Base-by-base conservation (phyloP, 345 rosid genomes). In the Cardamine resedifolia region DNA sequence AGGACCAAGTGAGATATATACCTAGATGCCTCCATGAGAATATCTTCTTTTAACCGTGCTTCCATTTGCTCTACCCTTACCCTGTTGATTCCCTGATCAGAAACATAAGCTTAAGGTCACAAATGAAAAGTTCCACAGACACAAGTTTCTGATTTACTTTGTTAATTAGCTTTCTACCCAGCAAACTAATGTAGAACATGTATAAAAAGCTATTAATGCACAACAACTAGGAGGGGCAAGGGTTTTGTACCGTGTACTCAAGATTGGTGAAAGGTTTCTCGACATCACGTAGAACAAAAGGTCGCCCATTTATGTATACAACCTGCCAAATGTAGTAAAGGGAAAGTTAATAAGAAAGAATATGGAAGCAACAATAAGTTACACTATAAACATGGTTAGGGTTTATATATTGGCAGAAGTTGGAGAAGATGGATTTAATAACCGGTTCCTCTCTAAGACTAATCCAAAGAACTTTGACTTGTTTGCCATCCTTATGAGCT, bases 401-500 rank as follows among this genome's bases (percentile, higher is more conserved):
- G 34, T 21, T 21, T 59, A 20, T 5, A 53, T 39, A 38, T 21
- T 36, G 33, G 3, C 15, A 34, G 18, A 58, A 62, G 8, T 51
- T 30, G 6, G 2, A 39, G 20, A 10, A 78, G 44, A 65, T 56
- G 31, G 19, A 18, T 28, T 72, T 88, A n/a, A n/a, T n/a, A n/a
- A 91, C 97, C 81, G 97, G 97, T 77, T 94, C 99, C 81, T 94
- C 99, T 0, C 99, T 92, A 52, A 94, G 97, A 78, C 84, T 89
- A 83, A 94, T 83, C 99, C 98, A 94, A 57, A 94, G 86, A 80
- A 91, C 86, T 72, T 78, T 75, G 6, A 81, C 85, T 77, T 73
- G 82, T 71, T 75, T 83, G 58, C 85, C 85, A 18, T 86, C 91
- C 68, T 81, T 87, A 43, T 80, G 84, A 50, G 90, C 91, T 50